Conservation (phyloP, 805 yeast genomes). For the Kluyveromyces siamensis region DNA sequence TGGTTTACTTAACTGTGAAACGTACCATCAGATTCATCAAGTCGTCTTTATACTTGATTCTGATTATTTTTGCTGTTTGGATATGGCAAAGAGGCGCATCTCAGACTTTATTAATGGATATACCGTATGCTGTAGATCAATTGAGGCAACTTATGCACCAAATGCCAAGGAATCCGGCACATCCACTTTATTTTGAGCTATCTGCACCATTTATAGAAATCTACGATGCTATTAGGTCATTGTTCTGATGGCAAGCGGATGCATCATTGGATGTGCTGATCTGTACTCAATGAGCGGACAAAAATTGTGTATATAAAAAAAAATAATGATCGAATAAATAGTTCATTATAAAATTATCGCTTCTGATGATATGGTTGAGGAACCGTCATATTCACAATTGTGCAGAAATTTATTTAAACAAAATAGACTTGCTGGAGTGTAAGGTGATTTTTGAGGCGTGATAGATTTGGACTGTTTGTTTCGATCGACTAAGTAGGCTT, state of each 20-base stretch:
- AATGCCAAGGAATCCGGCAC: background rate
- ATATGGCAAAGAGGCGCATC: constrained; percentile 3
- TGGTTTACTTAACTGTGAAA: constrained; percentile 1
- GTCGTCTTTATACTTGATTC: constrained; percentile 1
- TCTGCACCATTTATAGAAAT: background rate
- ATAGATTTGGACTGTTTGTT: too few relatives aligned
- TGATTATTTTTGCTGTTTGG: background rate
- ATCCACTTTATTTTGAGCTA: background rate
- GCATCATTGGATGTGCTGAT: background rate
- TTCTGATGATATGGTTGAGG: too few relatives aligned
- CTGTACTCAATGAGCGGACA: background rate
- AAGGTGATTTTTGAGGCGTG: too few relatives aligned
- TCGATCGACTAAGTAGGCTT: too few relatives aligned
- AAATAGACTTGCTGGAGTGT: too few relatives aligned
- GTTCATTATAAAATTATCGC: too few relatives aligned
- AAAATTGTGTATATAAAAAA: too few relatives aligned
- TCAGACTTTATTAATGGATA: background rate
- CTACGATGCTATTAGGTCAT: background rate
- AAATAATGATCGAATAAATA: too few relatives aligned
- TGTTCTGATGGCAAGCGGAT: background rate
- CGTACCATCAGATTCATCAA: background rate
- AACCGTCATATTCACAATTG: too few relatives aligned
- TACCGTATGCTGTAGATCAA: background rate
- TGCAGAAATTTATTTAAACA: too few relatives aligned
- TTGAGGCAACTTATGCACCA: background rate